A percentile compares a stretch with the other conserved stretches of the same genome.
phyloP scores from a whole-genome alignment of 2,329 filamentous ascomycete species.

The Talaromyces sp. region DNA sequence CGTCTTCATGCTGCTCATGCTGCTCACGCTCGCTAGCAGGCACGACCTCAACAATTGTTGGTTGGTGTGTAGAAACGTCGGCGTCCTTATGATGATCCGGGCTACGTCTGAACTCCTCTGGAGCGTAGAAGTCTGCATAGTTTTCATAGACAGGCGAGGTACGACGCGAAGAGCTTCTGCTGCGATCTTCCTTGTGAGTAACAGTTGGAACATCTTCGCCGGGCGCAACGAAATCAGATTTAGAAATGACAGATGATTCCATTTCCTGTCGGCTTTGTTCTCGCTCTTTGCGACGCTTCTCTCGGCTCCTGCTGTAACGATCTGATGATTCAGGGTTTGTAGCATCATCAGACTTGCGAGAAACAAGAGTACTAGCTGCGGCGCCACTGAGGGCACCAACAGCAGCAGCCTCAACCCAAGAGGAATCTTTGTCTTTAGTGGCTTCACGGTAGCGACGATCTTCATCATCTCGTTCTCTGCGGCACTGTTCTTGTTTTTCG shows the following conservation, averaged over 20 bases:
- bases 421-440: constrained; percentile 32
- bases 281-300: constrained; percentile 39
- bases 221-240: constrained; percentile 22
- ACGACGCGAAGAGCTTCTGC: constrained; percentile 26
- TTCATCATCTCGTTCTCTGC: constrained; percentile 10
- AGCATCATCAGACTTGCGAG: constrained; percentile 31
- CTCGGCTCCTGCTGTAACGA: constrained; percentile 44
- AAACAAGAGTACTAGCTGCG: constrained; percentile 48
- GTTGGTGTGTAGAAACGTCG: constrained; percentile 17
- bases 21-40: constrained; percentile 30
- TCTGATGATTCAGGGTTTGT: constrained; percentile 35
- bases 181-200: constrained; percentile 27
- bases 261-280: constrained; percentile 15
- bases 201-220: constrained; percentile 21
- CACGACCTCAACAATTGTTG: constrained; percentile 35
- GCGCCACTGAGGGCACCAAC: constrained; percentile 55
- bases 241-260: constrained; percentile 28
- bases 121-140: constrained; percentile 48
- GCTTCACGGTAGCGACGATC: constrained; percentile 18
- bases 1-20: constrained; percentile 14
- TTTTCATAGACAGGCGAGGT: constrained; percentile 43
- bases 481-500: constrained; percentile 16
- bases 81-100: constrained; percentile 39
- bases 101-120: constrained; percentile 43
- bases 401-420: constrained; percentile 45